phyloP scores from a whole-genome alignment of 2,329 filamentous ascomycete species.

The Alternaria triticina region DNA sequence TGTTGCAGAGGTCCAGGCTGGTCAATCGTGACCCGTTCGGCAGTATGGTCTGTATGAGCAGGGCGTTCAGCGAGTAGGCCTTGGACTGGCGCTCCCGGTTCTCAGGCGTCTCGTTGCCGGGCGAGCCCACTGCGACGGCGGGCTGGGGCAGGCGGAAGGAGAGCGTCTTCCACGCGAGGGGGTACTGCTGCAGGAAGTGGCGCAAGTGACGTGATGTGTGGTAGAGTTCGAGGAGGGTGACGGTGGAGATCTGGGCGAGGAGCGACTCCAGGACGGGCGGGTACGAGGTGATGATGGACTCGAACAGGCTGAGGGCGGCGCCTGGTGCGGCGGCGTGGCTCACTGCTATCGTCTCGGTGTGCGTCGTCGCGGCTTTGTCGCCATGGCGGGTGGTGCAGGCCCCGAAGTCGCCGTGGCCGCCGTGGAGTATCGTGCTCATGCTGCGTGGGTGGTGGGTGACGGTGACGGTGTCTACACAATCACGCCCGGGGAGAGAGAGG shows the following conservation, averaged over 20 bases:
- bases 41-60: conserved; percentile 62
- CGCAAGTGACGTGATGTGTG: conserved; percentile 64
- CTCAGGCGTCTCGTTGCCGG: conserved; percentile 51
- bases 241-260: conserved; percentile 63
- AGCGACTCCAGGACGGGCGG: conserved; percentile 65
- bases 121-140: conserved; percentile 43
- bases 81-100: conserved; percentile 58
- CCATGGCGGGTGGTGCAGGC: conserved; percentile 11
- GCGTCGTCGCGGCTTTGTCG: neutral
- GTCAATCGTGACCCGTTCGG: conserved; percentile 63
- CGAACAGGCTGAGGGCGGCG: conserved; percentile 52
- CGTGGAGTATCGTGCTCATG: conserved; percentile 33
- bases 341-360: conserved; percentile 5
- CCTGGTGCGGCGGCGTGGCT: conserved; percentile 4
- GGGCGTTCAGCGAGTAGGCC: conserved; percentile 64
- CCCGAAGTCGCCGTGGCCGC: conserved; percentile 26
- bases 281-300: conserved; percentile 62
- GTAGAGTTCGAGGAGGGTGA: conserved; percentile 63
- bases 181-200: conserved; percentile 61
- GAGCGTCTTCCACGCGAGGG: conserved; percentile 65
- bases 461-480: conserved; percentile 25
- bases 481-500: conserved; percentile 31
- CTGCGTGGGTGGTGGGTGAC: conserved; percentile 28
- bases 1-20: conserved; percentile 67
- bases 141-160: conserved; percentile 62